These are phyloP conservation scores for Lenzites betulinus DNA, from an alignment of 768 basidiomycete species.

Conservation along the genomic window DNA sequence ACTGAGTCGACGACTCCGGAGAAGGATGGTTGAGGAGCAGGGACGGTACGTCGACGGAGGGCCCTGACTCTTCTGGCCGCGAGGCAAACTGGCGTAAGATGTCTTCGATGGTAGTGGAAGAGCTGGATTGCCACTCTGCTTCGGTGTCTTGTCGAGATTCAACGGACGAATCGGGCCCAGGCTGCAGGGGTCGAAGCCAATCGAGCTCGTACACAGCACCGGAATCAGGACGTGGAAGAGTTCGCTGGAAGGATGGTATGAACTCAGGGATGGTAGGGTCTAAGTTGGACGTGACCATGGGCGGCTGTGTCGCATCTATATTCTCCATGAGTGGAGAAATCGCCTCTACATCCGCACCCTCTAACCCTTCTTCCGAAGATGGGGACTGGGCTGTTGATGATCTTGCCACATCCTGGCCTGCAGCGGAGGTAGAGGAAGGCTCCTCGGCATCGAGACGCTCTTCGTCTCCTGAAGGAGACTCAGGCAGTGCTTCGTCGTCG, in stretches of 20 bases:
- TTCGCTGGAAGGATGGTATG: constrained; percentile 1
- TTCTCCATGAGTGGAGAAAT: not conserved
- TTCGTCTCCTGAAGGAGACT: too few species aligned
- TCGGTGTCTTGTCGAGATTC: not conserved
- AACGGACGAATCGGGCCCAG: not conserved
- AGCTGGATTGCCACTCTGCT: not conserved
- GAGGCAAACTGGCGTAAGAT: not conserved
- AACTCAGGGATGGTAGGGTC: constrained; percentile 15
- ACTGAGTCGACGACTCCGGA: not conserved
- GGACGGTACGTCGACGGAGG: not conserved
- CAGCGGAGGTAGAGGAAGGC: too few species aligned
- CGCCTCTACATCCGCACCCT: not conserved
- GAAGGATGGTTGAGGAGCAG: not conserved
- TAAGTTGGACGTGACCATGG: not conserved
- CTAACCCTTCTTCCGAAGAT: not conserved
- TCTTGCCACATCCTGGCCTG: too few species aligned
- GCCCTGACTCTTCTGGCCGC: not conserved
- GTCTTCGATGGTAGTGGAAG: not conserved
- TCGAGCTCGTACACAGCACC: not conserved
- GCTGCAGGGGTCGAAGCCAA: constrained; percentile 3
- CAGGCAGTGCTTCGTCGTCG: too few species aligned
- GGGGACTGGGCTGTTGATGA: too few species aligned
- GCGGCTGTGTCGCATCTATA: not conserved
- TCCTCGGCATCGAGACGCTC: too few species aligned
- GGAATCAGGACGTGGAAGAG: not conserved